These are phyloP conservation scores for Acacia acuminata DNA, from an alignment of 306 rosid species.

Conservation along the genomic window DNA sequence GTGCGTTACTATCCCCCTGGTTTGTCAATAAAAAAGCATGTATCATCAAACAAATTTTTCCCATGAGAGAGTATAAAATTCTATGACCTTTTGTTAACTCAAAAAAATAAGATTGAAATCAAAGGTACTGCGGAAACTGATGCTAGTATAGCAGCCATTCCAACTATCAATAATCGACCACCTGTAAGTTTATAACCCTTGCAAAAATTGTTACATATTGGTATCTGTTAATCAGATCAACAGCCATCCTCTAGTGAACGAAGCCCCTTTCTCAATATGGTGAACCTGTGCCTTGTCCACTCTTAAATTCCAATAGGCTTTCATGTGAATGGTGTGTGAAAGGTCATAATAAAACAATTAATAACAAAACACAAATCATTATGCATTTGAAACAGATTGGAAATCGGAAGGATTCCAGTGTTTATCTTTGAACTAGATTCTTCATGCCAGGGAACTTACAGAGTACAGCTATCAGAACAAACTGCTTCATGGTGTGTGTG, in stretches of 20 bases:
- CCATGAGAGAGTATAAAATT: slow-evolving; percentile 96
- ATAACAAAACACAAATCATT: no score
- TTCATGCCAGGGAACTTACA: no score
- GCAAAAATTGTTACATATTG: slow-evolving; percentile 85
- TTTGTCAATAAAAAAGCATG: slow-evolving; percentile 95
- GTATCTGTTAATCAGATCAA: slow-evolving; percentile 59
- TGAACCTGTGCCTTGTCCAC: no score
- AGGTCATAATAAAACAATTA: no score
- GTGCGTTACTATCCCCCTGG: slow-evolving; percentile 64
- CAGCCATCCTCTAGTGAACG: no score
- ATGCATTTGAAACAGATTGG: no score
- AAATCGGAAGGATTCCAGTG: no score
- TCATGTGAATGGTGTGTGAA: no score
- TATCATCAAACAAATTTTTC: slow-evolving; percentile 94
- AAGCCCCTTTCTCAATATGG: no score
- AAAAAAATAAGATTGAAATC: slow-evolving; percentile 85
- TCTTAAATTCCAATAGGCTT: no score
- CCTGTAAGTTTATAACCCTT: slow-evolving; percentile 97
- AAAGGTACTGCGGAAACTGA: slow-evolving; percentile 91
- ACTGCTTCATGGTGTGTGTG: background rate
- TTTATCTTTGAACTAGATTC: no score
- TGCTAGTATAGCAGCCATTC: slow-evolving; percentile 97
- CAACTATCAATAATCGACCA: slow-evolving; percentile 97
- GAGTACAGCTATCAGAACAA: background rate
- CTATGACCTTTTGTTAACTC: slow-evolving; percentile 92